Conservation (phyloP, 2,329 filamentous ascomycete genomes). For the Monosporascus sp. region DNA sequence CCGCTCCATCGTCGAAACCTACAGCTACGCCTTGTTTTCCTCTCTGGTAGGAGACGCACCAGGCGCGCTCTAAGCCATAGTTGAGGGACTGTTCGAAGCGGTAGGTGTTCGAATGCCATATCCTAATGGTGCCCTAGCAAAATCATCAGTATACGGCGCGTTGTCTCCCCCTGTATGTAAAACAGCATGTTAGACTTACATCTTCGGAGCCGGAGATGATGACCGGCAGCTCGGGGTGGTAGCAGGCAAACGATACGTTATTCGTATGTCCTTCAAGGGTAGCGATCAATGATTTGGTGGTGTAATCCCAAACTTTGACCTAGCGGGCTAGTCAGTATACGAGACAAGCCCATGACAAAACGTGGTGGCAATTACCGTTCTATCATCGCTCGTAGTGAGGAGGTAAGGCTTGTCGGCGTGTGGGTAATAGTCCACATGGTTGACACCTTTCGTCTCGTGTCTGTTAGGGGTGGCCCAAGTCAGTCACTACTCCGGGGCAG, state of each 20-base stretch:
- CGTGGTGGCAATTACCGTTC: slow-evolving; percentile 50
- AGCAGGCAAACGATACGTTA: slow-evolving; percentile 97
- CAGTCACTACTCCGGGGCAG: slow-evolving; percentile 2
- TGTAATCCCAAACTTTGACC: slow-evolving; percentile 98
- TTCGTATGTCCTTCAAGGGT: slow-evolving; percentile 95
- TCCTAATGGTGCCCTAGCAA: slow-evolving; percentile 70
- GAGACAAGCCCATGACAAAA: not conserved
- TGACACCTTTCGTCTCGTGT: slow-evolving; percentile 95
- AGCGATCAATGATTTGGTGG: slow-evolving; percentile 93
- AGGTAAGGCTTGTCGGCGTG: slow-evolving; percentile 78
- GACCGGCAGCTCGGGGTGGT: slow-evolving; percentile 92
- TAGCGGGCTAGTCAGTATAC: not conserved
- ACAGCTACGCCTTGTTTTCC: slow-evolving; percentile 92
- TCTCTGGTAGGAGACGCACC: slow-evolving; percentile 95
- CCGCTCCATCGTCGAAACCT: slow-evolving; percentile 95
- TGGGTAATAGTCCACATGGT: slow-evolving; percentile 88
- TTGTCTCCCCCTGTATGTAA: not conserved
- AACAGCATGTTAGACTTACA: slow-evolving; percentile 28
- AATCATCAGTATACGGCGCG: not conserved
- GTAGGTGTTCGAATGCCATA: slow-evolving; percentile 99
- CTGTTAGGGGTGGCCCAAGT: not conserved
- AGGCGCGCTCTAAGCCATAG: slow-evolving; percentile 92
- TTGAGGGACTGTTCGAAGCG: slow-evolving; percentile 91
- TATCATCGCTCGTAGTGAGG: slow-evolving; percentile 92
- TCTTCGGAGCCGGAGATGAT: slow-evolving; percentile 98